Percentiles rank a stretch among this genome's conserved stretches.
These are phyloP conservation scores for Mycena sp. DNA, from an alignment of 1,284 basidiomycete species.

Conservation along the genomic window DNA sequence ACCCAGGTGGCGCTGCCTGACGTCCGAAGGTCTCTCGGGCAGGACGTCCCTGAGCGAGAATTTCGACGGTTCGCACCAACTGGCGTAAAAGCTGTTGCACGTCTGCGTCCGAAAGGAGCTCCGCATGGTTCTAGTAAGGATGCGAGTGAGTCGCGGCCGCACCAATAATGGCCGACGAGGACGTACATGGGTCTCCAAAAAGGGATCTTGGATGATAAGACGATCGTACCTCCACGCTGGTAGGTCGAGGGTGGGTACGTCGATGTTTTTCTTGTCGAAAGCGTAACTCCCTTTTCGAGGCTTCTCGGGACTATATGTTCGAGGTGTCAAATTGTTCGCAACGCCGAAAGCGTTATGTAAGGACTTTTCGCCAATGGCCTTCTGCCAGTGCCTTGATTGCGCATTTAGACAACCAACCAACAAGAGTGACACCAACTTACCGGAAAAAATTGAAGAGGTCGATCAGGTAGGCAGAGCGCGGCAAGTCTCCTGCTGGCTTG, in stretches of 20 bases:
- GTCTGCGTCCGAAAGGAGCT: not conserved
- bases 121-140: conserved; percentile 8
- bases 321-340: not conserved
- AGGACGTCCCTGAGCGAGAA: not conserved
- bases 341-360: not conserved
- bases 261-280: not conserved
- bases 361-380: not conserved
- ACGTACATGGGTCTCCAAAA: conserved; percentile 10
- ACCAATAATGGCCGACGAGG: not conserved
- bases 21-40: not conserved
- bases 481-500: not conserved
- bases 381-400: not conserved
- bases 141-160: not conserved
- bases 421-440: not conserved
- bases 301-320: not conserved
- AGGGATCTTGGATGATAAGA: conserved; percentile 15
- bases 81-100: not conserved
- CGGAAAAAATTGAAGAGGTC: not conserved
- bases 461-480: not conserved
- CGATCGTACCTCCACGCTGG: not conserved
- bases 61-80: not conserved
- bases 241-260: not conserved
- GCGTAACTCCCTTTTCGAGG: not conserved
- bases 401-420: not conserved
- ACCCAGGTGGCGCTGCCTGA: not conserved